Evolutionary conservation across 768 basidiomycete species (phyloP), one percentile per base, ranked within the genome.

Genomic region (Trametes cingulata): DNA sequence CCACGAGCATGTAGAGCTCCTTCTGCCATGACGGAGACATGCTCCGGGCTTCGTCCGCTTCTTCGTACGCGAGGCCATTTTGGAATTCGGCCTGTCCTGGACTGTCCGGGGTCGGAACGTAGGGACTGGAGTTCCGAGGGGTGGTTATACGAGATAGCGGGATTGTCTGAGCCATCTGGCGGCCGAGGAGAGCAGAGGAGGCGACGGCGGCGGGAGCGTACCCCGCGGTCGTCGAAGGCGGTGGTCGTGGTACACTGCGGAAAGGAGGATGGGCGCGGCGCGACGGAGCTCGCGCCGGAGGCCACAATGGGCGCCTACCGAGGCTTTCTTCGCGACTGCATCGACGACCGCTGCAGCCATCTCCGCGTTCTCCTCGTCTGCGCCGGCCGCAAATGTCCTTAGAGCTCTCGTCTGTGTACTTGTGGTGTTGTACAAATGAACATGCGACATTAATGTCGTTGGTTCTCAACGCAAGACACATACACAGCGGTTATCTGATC

Each of bases 1-100:
- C 93, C 64, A 95, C 81, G 19, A 95, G 78, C 45, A 84, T 79
- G 68, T 85, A 87, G 15, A 90, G 74, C 15, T 81, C 77, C 22
- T 85, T 78, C 69, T 88, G 88, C 86, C 86, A 90, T 33, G 71
- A 73, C 2, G 83, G 79, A 7, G 65, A 47, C 15, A 69, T 66
- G 19, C 55, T 45, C 25, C 56, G 53, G 8, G 59, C 60, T 12
- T 58, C 64, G 41, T 69, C 64, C 27, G 54, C 54, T 22, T 39
- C 58, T n/a, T 66, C 67, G 49, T 65, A 57, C 14, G 51, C 54
- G 19, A 53, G 56, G 40, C 52, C 61, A 39, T 54, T 48, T 39
- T 55, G 54, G 35, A 45, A 58, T 19, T 63, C 56, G 15, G 55
- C 39, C 37, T 58, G 46, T 27, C 42, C 50, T 15, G 49, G 49